Percentiles rank a stretch among this genome's conserved stretches.
phyloP scores from a whole-genome alignment of 768 basidiomycete genomes.

The Pleurotus cornucopiae region DNA sequence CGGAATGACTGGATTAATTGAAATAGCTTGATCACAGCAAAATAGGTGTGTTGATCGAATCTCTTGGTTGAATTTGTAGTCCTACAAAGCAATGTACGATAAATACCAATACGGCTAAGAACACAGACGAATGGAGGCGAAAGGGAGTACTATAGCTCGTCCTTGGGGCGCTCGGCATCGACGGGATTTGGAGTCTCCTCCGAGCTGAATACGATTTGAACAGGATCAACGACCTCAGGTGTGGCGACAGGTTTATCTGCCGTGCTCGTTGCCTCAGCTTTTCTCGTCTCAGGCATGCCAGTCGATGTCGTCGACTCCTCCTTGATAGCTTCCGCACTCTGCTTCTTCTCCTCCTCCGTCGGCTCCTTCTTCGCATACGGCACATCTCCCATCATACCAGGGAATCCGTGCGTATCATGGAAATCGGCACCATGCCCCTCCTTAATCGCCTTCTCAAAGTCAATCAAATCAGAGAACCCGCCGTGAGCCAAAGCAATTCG shows the following conservation, averaged over 20 bases:
- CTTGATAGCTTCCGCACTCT: slow-evolving; percentile 5
- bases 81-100: background rate
- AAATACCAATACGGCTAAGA: background rate
- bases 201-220: background rate
- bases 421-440: slow-evolving; percentile 37
- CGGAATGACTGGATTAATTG: slow-evolving; percentile 62
- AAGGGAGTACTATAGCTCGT: slow-evolving; percentile 16
- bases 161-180: slow-evolving; percentile 11
- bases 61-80: too few relatives aligned
- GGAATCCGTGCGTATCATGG: slow-evolving; percentile 39
- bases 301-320: slow-evolving; percentile 9
- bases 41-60: background rate
- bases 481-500: slow-evolving; percentile 47
- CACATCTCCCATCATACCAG: slow-evolving; percentile 34
- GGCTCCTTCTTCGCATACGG: slow-evolving; percentile 20
- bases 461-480: slow-evolving; percentile 44
- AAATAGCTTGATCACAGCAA: slow-evolving; percentile 13
- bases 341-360: slow-evolving; percentile 10
- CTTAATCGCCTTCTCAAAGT: slow-evolving; percentile 46
- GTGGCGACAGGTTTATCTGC: background rate
- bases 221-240: slow-evolving; percentile 3
- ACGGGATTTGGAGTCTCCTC: slow-evolving; percentile 10
- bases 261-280: background rate
- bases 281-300: slow-evolving; percentile 11
- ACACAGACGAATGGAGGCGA: background rate